Evolutionary conservation across 352 stramenopile genomes (phyloP), one percentile per base, ranked within the genome.

Genomic region (Pythium sp.): DNA sequence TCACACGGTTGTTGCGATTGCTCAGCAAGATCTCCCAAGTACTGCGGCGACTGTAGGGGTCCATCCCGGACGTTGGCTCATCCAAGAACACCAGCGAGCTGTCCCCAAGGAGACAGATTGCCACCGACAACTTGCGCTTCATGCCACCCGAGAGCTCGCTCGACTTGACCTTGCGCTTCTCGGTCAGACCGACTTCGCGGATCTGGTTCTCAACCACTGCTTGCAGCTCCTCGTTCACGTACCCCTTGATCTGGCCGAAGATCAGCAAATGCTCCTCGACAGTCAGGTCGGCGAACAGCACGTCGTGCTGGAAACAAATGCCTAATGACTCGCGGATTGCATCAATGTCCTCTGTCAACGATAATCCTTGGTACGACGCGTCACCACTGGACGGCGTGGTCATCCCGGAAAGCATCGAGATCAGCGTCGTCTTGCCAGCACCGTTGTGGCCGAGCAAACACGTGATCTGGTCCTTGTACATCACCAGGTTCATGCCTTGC

Each of bases 11-110:
- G 58, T 86, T 72, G 18, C 81, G 72, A 43, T 79, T 82, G 72
- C 86, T 86, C 41, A 87, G 57, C 58, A 91, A 67, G 28, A 97
- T 80, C 43, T 95, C 75, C 91, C 92, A 98, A 67, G 98, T 86
- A 59, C 38, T 46, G 38, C 38, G 38, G 6, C 38, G 38, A 15
- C 38, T 46, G 38, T 46, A 46, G 38, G 38, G 38, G 38, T 46
- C 38, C 38, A 46, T 46, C 0, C 38, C 38, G 14, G 38, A 46
- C 14, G 38, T 46, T 46, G 38, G 38, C 12, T 46, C 38, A 12
- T 46, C 38, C 38, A 46, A 46, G 38, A 46, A 46, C 38, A 46
- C 38, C 38, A 46, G 38, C 38, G 38, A 46, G 4, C 38, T 46
- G 38, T 46, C 38, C 12, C 38, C 38, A 12, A 46, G 38, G 15